These are phyloP conservation scores for Cladosporium austrohemisphaericum DNA, from an alignment of 2,329 filamentous ascomycete species.

Conservation along the genomic window DNA sequence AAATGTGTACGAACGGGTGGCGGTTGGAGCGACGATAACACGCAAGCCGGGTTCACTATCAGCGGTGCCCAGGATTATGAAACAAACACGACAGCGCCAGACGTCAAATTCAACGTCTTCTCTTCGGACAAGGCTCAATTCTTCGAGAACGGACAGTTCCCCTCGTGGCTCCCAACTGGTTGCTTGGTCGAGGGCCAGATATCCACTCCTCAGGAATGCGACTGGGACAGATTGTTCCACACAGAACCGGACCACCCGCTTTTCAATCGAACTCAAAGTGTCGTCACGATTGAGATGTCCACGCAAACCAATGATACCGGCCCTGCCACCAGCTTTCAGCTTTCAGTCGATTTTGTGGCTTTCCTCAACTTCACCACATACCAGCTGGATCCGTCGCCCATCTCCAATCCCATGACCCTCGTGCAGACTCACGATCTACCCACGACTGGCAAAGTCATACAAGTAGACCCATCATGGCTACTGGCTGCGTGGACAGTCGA, in stretches of 20 bases:
- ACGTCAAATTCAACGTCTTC: slow-evolving; percentile 18
- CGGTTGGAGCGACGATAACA: slow-evolving; percentile 23
- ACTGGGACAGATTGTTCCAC: slow-evolving; percentile 20
- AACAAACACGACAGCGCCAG: slow-evolving; percentile 1
- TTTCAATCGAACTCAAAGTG: slow-evolving; percentile 14
- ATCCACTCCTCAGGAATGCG: slow-evolving; percentile 7
- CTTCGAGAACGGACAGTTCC: slow-evolving; percentile 18
- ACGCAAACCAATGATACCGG: neutral
- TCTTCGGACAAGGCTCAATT: slow-evolving; percentile 24
- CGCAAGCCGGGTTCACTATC: slow-evolving; percentile 20
- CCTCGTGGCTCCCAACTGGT: slow-evolving; percentile 15
- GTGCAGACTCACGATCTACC: slow-evolving; percentile 18
- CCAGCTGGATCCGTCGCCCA: slow-evolving; percentile 21
- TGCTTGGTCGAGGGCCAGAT: slow-evolving; percentile 12
- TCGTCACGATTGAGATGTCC: slow-evolving; percentile 18
- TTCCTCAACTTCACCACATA: slow-evolving; percentile 25
- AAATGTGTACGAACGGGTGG: slow-evolving; percentile 25
- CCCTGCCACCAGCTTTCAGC: neutral
- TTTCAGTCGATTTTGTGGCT: slow-evolving; percentile 19
- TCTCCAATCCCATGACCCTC: slow-evolving; percentile 22
- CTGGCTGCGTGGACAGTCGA: slow-evolving; percentile 28
- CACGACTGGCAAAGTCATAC: neutral
- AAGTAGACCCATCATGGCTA: slow-evolving; percentile 27
- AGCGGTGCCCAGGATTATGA: slow-evolving; percentile 12
- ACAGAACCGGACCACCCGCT: neutral